Conservation (phyloP, 1,284 basidiomycete genomes). For the Fomitiporia mediterranea region DNA sequence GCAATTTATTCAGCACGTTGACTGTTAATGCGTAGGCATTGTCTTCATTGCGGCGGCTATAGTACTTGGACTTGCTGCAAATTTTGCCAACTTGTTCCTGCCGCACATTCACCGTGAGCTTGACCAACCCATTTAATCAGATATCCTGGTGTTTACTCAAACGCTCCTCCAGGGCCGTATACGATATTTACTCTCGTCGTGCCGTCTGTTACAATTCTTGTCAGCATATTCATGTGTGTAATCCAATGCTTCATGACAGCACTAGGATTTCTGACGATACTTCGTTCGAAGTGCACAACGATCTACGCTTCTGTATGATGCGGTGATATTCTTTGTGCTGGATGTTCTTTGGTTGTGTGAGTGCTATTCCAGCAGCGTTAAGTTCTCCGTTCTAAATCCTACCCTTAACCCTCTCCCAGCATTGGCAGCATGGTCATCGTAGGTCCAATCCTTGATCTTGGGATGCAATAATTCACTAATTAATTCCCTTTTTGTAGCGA, state of each 20-base stretch:
- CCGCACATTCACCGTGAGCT: conserved; percentile 55
- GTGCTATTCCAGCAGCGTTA: conserved; percentile 24
- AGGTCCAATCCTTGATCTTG: conserved; percentile 28
- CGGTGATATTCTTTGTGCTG: conserved; percentile 47
- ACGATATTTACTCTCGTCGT: conserved; percentile 62
- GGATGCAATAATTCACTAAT: conserved; percentile 5
- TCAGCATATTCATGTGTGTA: conserved; percentile 50
- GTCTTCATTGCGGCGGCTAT: conserved; percentile 57
- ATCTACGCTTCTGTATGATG: conserved; percentile 62
- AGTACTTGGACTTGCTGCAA: conserved; percentile 61
- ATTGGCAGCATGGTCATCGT: conserved; percentile 72
- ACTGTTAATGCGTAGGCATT: conserved; percentile 36
- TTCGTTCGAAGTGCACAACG: conserved; percentile 50
- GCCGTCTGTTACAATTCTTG: conserved; percentile 57
- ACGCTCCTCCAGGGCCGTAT: conserved; percentile 49
- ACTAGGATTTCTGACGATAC: background rate
- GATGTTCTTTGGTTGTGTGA: conserved; percentile 64
- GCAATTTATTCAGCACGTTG: background rate
- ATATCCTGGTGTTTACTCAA: conserved; percentile 3
- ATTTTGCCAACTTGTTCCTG: conserved; percentile 62
- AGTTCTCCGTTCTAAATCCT: background rate
- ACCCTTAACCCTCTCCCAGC: conserved; percentile 36
- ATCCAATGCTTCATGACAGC: background rate
- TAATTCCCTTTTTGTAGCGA: conserved; percentile 42
- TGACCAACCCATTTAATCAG: background rate